These are phyloP conservation scores for Dictyophora rubrovolvata DNA, from an alignment of 768 basidiomycete species.

Conservation along the genomic window DNA sequence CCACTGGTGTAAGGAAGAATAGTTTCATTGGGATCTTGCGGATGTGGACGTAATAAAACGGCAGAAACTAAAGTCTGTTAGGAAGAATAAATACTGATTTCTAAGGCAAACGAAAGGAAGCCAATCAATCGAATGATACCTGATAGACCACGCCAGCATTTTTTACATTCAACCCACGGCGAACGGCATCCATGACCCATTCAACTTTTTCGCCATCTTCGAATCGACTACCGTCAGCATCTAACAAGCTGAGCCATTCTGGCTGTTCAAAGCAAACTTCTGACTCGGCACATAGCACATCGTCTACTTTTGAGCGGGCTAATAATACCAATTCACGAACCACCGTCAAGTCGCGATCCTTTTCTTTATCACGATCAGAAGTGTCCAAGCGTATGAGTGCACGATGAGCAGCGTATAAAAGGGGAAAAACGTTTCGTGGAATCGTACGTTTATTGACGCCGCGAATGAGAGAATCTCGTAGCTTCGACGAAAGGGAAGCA, in stretches of 20 bases:
- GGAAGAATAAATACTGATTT: neutral
- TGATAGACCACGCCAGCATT: constrained; percentile 70
- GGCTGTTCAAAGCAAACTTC: constrained; percentile 54
- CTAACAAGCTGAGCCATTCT: constrained; percentile 71
- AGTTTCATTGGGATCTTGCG: constrained; percentile 45
- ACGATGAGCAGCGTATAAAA: constrained; percentile 57
- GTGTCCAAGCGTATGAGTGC: constrained; percentile 28
- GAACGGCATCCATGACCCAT: constrained; percentile 56
- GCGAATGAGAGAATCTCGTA: constrained; percentile 58
- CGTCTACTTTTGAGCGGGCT: constrained; percentile 53
- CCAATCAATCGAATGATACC: constrained; percentile 26
- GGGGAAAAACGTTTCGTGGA: constrained; percentile 53
- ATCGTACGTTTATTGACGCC: constrained; percentile 63
- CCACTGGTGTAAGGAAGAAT: constrained; percentile 62
- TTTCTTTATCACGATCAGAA: constrained; percentile 29
- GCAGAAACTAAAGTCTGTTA: constrained; percentile 59
- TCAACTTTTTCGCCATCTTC: constrained; percentile 74
- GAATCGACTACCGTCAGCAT: constrained; percentile 48
- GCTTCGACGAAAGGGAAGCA: constrained; percentile 52
- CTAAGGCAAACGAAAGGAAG: constrained; percentile 2
- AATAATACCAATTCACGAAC: constrained; percentile 57
- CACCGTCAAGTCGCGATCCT: constrained; percentile 43
- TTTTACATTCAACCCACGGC: constrained; percentile 51
- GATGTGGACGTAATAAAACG: constrained; percentile 60
- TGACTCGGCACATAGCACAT: constrained; percentile 47